Conservation (phyloP, 2,329 filamentous ascomycete genomes). For the Penicillium hordei region DNA sequence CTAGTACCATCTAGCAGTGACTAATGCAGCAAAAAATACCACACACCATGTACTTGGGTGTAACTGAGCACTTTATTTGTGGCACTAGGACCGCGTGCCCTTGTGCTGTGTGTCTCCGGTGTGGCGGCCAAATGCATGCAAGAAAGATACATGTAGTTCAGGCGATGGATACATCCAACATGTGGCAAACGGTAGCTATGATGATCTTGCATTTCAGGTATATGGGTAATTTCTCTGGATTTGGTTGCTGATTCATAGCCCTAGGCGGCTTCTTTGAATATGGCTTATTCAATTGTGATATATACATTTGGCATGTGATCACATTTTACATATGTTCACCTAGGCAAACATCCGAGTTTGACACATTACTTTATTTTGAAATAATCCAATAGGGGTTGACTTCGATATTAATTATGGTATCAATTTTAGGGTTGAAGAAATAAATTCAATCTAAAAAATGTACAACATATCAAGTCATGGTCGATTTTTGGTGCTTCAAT, state of each 20-base stretch:
- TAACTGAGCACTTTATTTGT: background rate
- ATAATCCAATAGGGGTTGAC: too few species aligned
- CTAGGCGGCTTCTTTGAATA: too few species aligned
- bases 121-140: background rate
- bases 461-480: too few species aligned
- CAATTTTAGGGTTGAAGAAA: background rate
- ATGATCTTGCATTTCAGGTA: background rate
- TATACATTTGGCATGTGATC: background rate
- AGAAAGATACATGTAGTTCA: conserved; percentile 5
- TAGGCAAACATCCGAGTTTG: background rate
- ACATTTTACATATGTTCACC: background rate
- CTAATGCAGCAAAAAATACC: background rate
- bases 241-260: background rate
- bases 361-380: background rate
- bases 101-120: background rate
- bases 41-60: background rate
- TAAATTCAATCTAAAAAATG: background rate
- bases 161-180: background rate
- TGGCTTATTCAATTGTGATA: background rate
- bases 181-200: conserved; percentile 2
- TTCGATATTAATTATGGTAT: background rate
- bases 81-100: background rate
- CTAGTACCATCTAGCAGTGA: background rate
- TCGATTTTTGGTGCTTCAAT: background rate
- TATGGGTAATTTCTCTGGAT: background rate